Conservation (phyloP, 495 filamentous ascomycete genomes). For the Monascus purpureus region DNA sequence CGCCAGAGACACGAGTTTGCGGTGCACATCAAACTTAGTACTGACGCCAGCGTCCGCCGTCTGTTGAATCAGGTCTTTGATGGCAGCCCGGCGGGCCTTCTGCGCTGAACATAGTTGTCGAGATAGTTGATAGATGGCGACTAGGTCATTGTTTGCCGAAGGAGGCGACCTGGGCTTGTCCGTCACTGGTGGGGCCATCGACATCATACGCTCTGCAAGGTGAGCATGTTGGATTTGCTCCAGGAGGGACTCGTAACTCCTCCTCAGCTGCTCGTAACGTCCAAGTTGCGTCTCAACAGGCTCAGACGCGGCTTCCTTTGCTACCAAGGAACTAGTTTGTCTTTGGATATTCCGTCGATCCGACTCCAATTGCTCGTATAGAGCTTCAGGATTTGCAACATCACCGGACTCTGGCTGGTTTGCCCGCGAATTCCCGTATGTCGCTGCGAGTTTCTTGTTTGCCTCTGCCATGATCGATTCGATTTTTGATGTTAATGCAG, state of each 20-base stretch:
- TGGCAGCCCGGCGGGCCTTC: conserved; percentile 23
- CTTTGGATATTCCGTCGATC: conserved; percentile 30
- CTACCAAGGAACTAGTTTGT: conserved; percentile 14
- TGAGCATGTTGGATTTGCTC: conserved; percentile 23
- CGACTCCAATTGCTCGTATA: conserved; percentile 29
- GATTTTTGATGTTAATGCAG: conserved; percentile 26
- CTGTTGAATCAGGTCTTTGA: conserved; percentile 31
- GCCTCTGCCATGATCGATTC: conserved; percentile 30
- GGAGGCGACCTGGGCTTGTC: conserved; percentile 7
- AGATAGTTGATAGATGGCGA: conserved; percentile 17
- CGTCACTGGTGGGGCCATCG: conserved; percentile 6
- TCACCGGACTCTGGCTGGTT: conserved; percentile 25
- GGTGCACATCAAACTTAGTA: conserved; percentile 37
- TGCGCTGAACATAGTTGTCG: conserved; percentile 25
- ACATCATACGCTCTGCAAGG: conserved; percentile 13
- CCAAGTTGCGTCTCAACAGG: conserved; percentile 14
- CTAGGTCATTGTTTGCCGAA: conserved; percentile 14
- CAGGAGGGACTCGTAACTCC: conserved; percentile 26
- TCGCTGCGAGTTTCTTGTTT: conserved; percentile 26
- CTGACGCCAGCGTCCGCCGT: conserved; percentile 36
- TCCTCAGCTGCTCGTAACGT: conserved; percentile 23
- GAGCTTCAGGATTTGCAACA: conserved; percentile 26
- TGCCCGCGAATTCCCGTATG: conserved; percentile 26
- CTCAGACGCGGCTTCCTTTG: conserved; percentile 20
- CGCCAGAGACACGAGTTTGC: conserved; percentile 36